These are phyloP conservation scores for Coniochaeta prunicola DNA, from an alignment of 2,329 filamentous ascomycete species.

Conservation along the genomic window DNA sequence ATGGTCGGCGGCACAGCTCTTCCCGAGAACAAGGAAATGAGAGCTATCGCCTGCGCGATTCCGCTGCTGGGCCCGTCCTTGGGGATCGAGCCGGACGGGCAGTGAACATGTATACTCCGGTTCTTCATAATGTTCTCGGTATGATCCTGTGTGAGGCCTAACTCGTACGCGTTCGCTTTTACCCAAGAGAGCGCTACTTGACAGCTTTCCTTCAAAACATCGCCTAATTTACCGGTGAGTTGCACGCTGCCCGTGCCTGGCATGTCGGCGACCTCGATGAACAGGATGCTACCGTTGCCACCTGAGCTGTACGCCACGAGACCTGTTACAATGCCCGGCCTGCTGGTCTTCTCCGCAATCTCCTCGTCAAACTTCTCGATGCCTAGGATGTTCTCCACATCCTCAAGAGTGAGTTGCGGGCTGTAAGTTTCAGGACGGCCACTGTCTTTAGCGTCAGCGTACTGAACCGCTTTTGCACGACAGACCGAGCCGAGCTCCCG, in stretches of 20 bases:
- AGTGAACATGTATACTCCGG: slow-evolving; percentile 91
- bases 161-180: slow-evolving; percentile 86
- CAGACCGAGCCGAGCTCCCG: slow-evolving; percentile 93
- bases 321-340: slow-evolving; percentile 90
- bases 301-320: slow-evolving; percentile 91
- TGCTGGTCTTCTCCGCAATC: slow-evolving; percentile 75
- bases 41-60: slow-evolving; percentile 85
- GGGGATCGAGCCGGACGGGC: slow-evolving; percentile 86
- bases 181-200: slow-evolving; percentile 97
- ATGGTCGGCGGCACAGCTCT: slow-evolving; percentile 84
- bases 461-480: slow-evolving; percentile 91
- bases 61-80: slow-evolving; percentile 88
- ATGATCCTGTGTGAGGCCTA: slow-evolving; percentile 74
- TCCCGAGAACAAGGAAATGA: slow-evolving; percentile 83
- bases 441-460: slow-evolving; percentile 78
- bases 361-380: slow-evolving; percentile 94
- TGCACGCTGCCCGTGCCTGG: slow-evolving; percentile 87
- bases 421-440: slow-evolving; percentile 63
- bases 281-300: slow-evolving; percentile 90
- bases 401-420: slow-evolving; percentile 64
- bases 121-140: slow-evolving; percentile 93
- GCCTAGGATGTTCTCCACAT: slow-evolving; percentile 85
- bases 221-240: slow-evolving; percentile 90
- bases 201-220: slow-evolving; percentile 94
- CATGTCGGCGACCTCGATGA: slow-evolving; percentile 98